A percentile compares a stretch with the other conserved stretches of the same genome.
Conservation (phyloP, 1,139 yeast genomes). For the Nakaseomyces sp. region DNA sequence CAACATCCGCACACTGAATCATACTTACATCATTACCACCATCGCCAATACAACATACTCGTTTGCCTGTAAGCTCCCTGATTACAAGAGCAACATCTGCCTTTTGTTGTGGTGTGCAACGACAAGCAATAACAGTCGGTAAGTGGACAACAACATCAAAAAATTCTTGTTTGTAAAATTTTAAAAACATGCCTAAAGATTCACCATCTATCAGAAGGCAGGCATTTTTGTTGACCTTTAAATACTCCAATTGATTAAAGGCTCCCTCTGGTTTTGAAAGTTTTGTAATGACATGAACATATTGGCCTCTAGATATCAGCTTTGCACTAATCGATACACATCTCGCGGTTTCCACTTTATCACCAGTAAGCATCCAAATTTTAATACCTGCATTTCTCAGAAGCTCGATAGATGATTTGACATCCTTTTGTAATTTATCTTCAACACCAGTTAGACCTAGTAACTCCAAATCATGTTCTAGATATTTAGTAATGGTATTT, state of each 20-base stretch:
- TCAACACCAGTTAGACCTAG: constrained; percentile 96
- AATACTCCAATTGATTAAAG: constrained; percentile 60
- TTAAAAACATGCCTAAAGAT: constrained; percentile 63
- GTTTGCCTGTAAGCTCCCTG: constrained; percentile 66
- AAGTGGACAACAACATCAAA: constrained; percentile 64
- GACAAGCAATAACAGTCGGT: constrained; percentile 93
- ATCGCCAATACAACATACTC: constrained; percentile 97
- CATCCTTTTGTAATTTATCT: constrained; percentile 84
- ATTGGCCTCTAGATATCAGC: constrained; percentile 86
- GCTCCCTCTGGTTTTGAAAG: constrained; percentile 55
- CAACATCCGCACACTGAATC: constrained; percentile 98
- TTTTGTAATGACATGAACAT: constrained; percentile 77
- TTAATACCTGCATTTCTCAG: constrained; percentile 92
- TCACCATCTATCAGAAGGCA: constrained; percentile 92
- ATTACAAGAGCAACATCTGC: constrained; percentile 88
- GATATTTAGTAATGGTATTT: constrained; percentile 51
- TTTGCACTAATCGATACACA: constrained; percentile 95
- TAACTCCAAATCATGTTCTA: constrained; percentile 79
- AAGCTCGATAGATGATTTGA: constrained; percentile 83
- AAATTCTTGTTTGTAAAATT: constrained; percentile 57
- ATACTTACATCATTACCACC: constrained; percentile 99
- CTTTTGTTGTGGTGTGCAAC: constrained; percentile 98
- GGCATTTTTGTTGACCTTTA: constrained; percentile 56
- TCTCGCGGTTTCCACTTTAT: constrained; percentile 94
- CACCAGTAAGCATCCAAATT: constrained; percentile 99